A percentile compares a stretch with the other conserved stretches of the same genome.
These are phyloP conservation scores for Fusarium sp. DNA, from an alignment of 2,329 filamentous ascomycete genomes.

Conservation along the genomic window DNA sequence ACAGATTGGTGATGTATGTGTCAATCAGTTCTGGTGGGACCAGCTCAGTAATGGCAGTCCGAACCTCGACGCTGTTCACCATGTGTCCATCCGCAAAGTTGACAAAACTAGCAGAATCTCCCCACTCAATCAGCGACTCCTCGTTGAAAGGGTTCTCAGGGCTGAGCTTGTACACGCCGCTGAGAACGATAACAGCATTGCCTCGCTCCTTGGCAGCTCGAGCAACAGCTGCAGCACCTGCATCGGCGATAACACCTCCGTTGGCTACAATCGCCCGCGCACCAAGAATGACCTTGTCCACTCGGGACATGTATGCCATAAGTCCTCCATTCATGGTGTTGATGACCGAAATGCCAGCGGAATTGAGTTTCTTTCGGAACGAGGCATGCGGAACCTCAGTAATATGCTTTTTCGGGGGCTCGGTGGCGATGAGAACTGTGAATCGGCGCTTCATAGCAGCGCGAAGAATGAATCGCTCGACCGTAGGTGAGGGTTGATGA, in stretches of 20 bases:
- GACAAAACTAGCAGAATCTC: conserved; percentile 80
- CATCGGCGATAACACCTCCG: conserved; percentile 84
- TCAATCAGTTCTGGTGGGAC: conserved; percentile 81
- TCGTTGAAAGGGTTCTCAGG: conserved; percentile 88
- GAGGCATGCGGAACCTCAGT: conserved; percentile 58
- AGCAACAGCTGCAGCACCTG: conserved; percentile 85
- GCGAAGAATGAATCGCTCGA: conserved; percentile 88
- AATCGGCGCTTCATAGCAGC: conserved; percentile 92
- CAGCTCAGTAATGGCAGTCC: conserved; percentile 84
- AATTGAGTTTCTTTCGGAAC: conserved; percentile 81
- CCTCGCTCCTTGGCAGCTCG: conserved; percentile 85
- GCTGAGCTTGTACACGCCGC: conserved; percentile 93
- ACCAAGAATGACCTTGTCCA: conserved; percentile 94
- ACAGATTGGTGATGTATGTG: conserved; percentile 84
- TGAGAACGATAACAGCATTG: conserved; percentile 87
- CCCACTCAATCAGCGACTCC: conserved; percentile 86
- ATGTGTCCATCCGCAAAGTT: conserved; percentile 83
- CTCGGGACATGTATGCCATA: conserved; percentile 92
- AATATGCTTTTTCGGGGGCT: conserved; percentile 54
- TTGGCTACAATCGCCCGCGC: conserved; percentile 90
- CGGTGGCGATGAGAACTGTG: conserved; percentile 86
- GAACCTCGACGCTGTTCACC: conserved; percentile 80
- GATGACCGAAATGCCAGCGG: conserved; percentile 83
- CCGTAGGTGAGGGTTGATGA: conserved; percentile 84
- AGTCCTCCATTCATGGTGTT: conserved; percentile 86